Base-by-base conservation (phyloP, 306 rosid genomes). In the Neltuma alba region DNA sequence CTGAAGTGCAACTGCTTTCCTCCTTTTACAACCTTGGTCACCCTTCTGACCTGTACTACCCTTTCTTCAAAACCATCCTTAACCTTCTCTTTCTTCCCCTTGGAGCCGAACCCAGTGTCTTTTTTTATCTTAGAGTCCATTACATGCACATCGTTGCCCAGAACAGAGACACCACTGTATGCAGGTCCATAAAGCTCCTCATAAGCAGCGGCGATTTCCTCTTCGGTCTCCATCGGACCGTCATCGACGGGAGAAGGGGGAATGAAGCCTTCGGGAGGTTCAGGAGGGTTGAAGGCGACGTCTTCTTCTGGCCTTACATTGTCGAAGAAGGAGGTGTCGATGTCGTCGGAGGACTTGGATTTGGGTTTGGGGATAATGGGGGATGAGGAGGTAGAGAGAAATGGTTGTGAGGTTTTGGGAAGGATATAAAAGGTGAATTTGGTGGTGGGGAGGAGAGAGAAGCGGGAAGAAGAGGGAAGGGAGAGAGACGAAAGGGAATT, bases 21-120 rank as follows among this genome's bases (percentile, higher is more conserved):
- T 74, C 99, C 99, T 68, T 95, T 93, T 0, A 95, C 99, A n/a
- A 95, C 99, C 88, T 95, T 95, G 11, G 96, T 95, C 6, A 95
- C 93, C 83, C 99, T 86, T 60, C 98, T 82, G 25, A 95, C 98
- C 80, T 95, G 99, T 0, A 93, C 93, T 34, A 95, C 96, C 76
- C 98, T 88, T 86, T 95, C 99, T 1, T 93, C 97, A 14, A 95
- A 90, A n/a, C 98, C 99, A 67, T 95, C 99, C 23, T 88, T 75
- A 4, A 83, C 5, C 88, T 90, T 95, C 54, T 88, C 97, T 83
- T 87, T 90, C 93, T 88, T 95, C 66, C 5, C 27, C 21, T 85
- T 86, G 1, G 92, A 87, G 14, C 98, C 91, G 27, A 88, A 84
- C 40, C 96, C 97, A 0, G 86, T 82, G 0, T 30, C 67, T 72